Evolutionary conservation across 2,329 filamentous ascomycete species (phyloP).

Genomic region (Trichoderma gracile): DNA sequence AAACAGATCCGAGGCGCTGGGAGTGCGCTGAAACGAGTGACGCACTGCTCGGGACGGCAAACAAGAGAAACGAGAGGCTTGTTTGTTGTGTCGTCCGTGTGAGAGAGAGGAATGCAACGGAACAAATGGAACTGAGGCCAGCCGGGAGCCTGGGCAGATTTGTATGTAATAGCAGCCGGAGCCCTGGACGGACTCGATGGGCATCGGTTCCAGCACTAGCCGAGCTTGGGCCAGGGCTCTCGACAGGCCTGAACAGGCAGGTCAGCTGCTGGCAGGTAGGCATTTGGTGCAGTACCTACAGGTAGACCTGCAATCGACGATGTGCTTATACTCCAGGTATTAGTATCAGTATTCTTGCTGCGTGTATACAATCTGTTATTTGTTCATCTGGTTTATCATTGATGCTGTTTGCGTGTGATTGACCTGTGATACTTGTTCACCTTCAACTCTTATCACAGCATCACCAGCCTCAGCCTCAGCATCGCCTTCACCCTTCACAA

Average conservation of each 20-base stretch:
- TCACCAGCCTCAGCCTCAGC: not conserved
- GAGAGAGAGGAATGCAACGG: not conserved
- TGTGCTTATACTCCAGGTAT: too few relatives aligned
- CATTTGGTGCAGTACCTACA: too few relatives aligned
- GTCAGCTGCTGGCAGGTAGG: not conserved
- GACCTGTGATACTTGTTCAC: too few relatives aligned
- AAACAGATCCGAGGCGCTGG: not conserved
- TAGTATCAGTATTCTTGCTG: too few relatives aligned
- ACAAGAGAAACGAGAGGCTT: conserved; percentile 12
- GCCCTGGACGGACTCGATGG: not conserved
- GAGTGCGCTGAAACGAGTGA: conserved; percentile 13
- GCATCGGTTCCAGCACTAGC: not conserved
- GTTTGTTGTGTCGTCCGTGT: conserved; percentile 9
- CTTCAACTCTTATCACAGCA: not conserved
- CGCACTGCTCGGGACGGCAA: not conserved
- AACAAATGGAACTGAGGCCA: too few relatives aligned
- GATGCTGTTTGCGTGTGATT: too few relatives aligned
- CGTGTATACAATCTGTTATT: too few relatives aligned
- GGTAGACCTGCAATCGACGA: too few relatives aligned
- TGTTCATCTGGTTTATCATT: too few relatives aligned
- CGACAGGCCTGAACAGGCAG: not conserved
- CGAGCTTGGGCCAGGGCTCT: not conserved
- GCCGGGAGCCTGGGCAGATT: not conserved
- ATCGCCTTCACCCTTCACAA: not conserved
- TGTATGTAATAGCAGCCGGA: not conserved